These are phyloP conservation scores for Ilex paraguariensis DNA, from an alignment of 305 asterid species.

Conservation along the genomic window DNA sequence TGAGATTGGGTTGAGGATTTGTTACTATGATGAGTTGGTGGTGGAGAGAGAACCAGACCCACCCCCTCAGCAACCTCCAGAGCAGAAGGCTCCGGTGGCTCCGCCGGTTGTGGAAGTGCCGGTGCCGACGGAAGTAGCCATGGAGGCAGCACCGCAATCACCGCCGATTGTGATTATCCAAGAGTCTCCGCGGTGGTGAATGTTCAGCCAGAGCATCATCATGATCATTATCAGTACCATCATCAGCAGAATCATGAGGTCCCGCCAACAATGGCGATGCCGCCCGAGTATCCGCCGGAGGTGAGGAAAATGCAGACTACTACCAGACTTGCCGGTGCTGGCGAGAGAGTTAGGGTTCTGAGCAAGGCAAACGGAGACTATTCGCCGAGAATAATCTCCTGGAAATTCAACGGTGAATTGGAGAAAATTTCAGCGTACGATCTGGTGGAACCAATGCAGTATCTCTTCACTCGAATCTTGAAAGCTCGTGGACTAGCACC, in stretches of 20 bases:
- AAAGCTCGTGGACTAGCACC: slow-evolving; percentile 72
- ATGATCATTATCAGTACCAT: not conserved
- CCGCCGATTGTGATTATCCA: slow-evolving; percentile 50
- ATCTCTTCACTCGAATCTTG: slow-evolving; percentile 59
- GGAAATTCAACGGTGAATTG: slow-evolving; percentile 45
- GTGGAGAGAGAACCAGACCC: slow-evolving; percentile 22
- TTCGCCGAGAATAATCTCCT: slow-evolving; percentile 57
- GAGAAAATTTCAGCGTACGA: slow-evolving; percentile 60
- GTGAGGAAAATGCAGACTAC: slow-evolving; percentile 63
- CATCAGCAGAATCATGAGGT: slow-evolving; percentile 9
- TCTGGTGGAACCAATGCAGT: slow-evolving; percentile 91
- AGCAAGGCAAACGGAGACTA: slow-evolving; percentile 59
- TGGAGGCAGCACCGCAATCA: slow-evolving; percentile 30
- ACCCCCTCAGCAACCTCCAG: slow-evolving; percentile 22
- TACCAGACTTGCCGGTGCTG: slow-evolving; percentile 24
- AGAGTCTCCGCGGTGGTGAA: slow-evolving; percentile 33
- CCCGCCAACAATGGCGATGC: slow-evolving; percentile 19
- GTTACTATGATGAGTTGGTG: slow-evolving; percentile 60
- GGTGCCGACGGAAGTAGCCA: slow-evolving; percentile 31
- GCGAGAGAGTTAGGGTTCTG: slow-evolving; percentile 48
- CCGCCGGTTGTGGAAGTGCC: slow-evolving; percentile 35
- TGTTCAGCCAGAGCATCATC: not conserved
- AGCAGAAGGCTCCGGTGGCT: slow-evolving; percentile 6
- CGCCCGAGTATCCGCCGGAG: slow-evolving; percentile 46
- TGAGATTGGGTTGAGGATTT: slow-evolving; percentile 79